These are phyloP conservation scores for Ceratocystis diversiconidia DNA, from an alignment of 2,329 filamentous ascomycete species.

Conservation along the genomic window DNA sequence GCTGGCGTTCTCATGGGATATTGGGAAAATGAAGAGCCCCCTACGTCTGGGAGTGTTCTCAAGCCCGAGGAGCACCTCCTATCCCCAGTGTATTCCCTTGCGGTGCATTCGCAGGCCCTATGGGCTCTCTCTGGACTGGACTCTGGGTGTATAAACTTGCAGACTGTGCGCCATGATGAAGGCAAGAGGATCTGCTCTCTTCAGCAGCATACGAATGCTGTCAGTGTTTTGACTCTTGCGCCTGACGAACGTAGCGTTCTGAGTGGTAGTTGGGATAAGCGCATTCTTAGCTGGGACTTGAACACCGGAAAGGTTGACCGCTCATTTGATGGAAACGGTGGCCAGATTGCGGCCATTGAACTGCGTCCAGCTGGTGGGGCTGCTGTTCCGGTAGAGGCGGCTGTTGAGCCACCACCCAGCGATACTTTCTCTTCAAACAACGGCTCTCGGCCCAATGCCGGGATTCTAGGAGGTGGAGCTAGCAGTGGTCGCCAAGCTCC, in stretches of 20 bases:
- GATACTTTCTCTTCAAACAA: constrained; percentile 66
- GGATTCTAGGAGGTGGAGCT: constrained; percentile 24
- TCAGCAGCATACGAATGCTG: constrained; percentile 75
- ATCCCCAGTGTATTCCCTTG: constrained; percentile 90
- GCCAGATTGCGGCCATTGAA: constrained; percentile 82
- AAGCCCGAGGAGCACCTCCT: constrained; percentile 47
- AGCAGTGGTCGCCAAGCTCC: constrained; percentile 20
- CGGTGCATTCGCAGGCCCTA: constrained; percentile 74
- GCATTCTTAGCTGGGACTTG: constrained; percentile 85
- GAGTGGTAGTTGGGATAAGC: constrained; percentile 95
- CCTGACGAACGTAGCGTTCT: constrained; percentile 76
- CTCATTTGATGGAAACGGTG: constrained; percentile 59
- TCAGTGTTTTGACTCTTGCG: constrained; percentile 70
- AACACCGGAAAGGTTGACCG: constrained; percentile 68
- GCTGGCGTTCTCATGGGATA: constrained; percentile 89
- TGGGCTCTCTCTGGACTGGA: constrained; percentile 88
- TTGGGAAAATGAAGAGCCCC: constrained; percentile 90
- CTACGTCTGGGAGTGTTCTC: constrained; percentile 25
- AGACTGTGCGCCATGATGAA: constrained; percentile 87
- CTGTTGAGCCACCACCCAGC: constrained; percentile 26
- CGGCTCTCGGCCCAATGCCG: background rate
- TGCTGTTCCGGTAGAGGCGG: constrained; percentile 58
- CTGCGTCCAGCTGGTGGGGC: constrained; percentile 62
- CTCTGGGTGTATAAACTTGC: constrained; percentile 81
- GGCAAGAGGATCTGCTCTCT: constrained; percentile 76